Percentiles rank a stretch among this genome's conserved stretches.
phyloP scores from a whole-genome alignment of 1,284 basidiomycete genomes.

The Termitomyces sp. region DNA sequence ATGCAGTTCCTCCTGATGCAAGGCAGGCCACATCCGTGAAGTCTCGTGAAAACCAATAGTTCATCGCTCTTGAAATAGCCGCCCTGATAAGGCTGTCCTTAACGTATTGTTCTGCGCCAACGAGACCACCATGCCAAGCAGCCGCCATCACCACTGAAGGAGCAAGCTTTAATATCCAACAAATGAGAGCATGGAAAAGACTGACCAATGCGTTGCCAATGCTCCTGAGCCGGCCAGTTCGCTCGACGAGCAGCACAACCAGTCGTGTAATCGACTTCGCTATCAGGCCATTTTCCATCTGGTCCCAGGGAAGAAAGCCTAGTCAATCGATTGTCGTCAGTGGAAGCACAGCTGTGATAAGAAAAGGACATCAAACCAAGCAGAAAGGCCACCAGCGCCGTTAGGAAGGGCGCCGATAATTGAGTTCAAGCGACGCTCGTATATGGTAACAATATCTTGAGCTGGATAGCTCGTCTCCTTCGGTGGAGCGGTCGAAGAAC shows the following conservation, averaged over 20 bases:
- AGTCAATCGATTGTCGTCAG: constrained; percentile 21
- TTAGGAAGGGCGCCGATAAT: constrained; percentile 14
- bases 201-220: constrained; percentile 56
- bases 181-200: constrained; percentile 6
- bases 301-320: constrained; percentile 42
- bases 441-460: constrained; percentile 14
- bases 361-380: constrained; percentile 26
- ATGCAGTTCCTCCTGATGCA: constrained; percentile 42
- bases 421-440: constrained; percentile 11
- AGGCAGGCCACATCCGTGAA: constrained; percentile 50
- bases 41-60: constrained; percentile 63
- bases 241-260: constrained; percentile 56
- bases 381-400: constrained; percentile 19
- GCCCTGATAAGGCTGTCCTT: constrained; percentile 33
- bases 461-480: background rate
- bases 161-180: background rate
- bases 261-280: constrained; percentile 52
- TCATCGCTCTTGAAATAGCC: constrained; percentile 48
- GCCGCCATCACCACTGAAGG: constrained; percentile 45
- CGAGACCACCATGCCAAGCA: constrained; percentile 51
- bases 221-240: constrained; percentile 62
- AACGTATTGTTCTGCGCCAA: constrained; percentile 33
- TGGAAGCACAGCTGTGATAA: background rate
- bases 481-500: background rate
- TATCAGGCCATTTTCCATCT: constrained; percentile 55